Conservation (phyloP, 345 rosid species). For the Firmiana major region DNA sequence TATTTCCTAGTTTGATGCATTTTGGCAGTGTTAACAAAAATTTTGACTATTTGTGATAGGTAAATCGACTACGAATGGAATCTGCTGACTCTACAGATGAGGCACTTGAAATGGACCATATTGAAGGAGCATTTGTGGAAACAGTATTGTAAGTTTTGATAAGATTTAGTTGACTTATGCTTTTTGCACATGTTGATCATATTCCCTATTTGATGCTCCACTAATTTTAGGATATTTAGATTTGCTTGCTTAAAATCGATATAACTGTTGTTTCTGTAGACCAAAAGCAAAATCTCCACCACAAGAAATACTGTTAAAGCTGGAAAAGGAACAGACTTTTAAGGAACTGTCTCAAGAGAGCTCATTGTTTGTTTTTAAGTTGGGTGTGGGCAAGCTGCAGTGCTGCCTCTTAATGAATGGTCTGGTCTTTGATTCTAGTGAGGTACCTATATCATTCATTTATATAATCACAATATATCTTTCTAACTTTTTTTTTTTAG, state of each 20-base stretch:
- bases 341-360: slow-evolving; percentile 60
- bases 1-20: not conserved
- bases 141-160: slow-evolving; percentile 62
- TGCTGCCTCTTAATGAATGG: slow-evolving; percentile 92
- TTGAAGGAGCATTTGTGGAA: slow-evolving; percentile 83
- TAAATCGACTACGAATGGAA: slow-evolving; percentile 60
- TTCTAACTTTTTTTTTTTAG: not conserved
- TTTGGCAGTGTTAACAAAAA: not conserved
- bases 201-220: slow-evolving; percentile 11
- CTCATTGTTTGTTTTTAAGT: slow-evolving; percentile 77
- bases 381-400: slow-evolving; percentile 70
- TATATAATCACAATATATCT: not conserved
- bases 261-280: slow-evolving; percentile 35
- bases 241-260: not conserved
- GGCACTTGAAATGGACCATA: slow-evolving; percentile 70
- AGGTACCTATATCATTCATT: slow-evolving; percentile 42
- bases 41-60: slow-evolving; percentile 37
- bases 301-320: slow-evolving; percentile 74
- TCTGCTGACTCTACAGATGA: slow-evolving; percentile 57
- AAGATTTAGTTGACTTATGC: slow-evolving; percentile 7
- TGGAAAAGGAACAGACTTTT: slow-evolving; percentile 64
- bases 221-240: not conserved
- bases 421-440: slow-evolving; percentile 75
- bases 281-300: slow-evolving; percentile 77
- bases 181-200: not conserved